Evolutionary conservation across 73 alveolate genomes (phyloP).

Genomic region (Paramecium primaurelia): DNA sequence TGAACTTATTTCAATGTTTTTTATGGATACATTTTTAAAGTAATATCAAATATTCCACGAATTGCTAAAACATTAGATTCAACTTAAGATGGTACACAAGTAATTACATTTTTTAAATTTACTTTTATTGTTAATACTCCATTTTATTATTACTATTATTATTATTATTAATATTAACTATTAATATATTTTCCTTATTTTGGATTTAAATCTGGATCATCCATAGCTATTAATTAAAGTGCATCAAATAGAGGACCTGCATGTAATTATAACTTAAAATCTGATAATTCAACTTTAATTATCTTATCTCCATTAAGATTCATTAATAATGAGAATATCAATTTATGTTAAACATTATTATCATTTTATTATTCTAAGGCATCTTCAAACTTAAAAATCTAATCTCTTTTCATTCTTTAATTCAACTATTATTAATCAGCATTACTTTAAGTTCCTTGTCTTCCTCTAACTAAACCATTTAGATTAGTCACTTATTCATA

Average conservation of each 20-base stretch:
- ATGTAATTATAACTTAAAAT: slow-evolving; percentile 25
- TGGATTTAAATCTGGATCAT: slow-evolving; percentile 33
- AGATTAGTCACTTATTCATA: background rate
- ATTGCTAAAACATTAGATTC: slow-evolving; percentile 43
- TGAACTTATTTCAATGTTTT: background rate
- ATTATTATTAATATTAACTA: background rate
- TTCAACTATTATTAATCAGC: background rate
- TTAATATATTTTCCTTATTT: background rate
- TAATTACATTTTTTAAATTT: background rate
- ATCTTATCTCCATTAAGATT: slow-evolving; percentile 33
- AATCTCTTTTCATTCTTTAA: background rate
- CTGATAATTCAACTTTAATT: background rate
- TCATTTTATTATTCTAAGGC: background rate
- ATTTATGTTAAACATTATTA: background rate
- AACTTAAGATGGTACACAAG: slow-evolving; percentile 29
- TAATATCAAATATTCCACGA: slow-evolving; percentile 51
- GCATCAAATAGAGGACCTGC: slow-evolving; percentile 44
- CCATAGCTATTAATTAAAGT: slow-evolving; percentile 31
- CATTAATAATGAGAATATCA: background rate
- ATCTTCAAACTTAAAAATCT: slow-evolving; percentile 7
- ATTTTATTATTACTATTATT: background rate
- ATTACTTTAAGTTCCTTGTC: background rate
- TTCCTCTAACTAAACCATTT: slow-evolving; percentile 10
- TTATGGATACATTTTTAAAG: background rate
- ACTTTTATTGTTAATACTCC: background rate